Evolutionary conservation across 805 yeast species (phyloP), one percentile per base, ranked within the genome.

Genomic region (Ogataea trehalophila): DNA sequence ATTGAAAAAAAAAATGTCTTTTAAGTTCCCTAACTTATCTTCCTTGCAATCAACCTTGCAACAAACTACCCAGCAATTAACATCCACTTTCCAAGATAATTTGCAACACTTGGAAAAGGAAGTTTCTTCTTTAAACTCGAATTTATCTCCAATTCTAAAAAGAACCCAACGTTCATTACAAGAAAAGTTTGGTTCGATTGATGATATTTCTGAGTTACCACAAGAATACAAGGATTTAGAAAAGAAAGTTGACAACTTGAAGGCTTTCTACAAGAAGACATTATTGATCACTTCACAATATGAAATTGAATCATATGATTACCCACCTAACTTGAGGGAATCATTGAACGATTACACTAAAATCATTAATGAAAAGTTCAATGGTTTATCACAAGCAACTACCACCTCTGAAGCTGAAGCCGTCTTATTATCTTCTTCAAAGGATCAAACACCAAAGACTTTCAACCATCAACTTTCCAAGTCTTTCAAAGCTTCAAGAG

Each of bases 251-350:
- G 92, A 85, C 62, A 72, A 79, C 44, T 69, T 85, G 55, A 79
- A 80, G 62, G 73, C 72, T 43, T 76, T 81, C 49, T 82, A 83
- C 67, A 80, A 72, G 55, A 73, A 74, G 58, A 58, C 76, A 13
- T 57, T 77, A n/a, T 53, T 68, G 5, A 75, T 79, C 45, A 74
- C 84, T 6, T 73, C 71, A 43, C 87, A 90, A 38, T 87, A 80
- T 60, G 88, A 78, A 58, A 79, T 84, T 51, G 85, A 84, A 56
- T 78, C 86, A 42, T 87, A 87, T 62, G 95, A 87, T 63, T 86
- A 85, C 58, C 95, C 95, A 23, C 92, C 94, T 45, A 84, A 84
- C 62, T 66, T 86, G 52, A 75, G 76, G 51, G 92, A 87, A 56
- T 79, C 86, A 40, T 71, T 80, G 22, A 70, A 71, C 42, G 83